Evolutionary conservation across 805 yeast species (phyloP).

Genomic region (Nakazawaea ishiwadae): DNA sequence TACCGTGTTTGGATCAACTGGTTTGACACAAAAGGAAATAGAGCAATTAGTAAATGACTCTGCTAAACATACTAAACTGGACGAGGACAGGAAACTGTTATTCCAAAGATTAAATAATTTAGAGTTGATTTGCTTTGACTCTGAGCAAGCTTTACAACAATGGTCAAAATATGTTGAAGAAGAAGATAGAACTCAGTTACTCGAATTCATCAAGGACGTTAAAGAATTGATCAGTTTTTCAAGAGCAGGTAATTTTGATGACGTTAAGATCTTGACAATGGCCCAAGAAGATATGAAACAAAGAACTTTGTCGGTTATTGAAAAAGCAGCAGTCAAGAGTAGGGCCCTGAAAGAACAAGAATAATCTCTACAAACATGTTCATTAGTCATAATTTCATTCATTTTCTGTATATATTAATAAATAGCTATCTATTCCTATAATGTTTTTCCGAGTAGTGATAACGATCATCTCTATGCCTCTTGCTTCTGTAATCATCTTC

Average conservation of each 20-base stretch:
- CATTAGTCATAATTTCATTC: too few relatives aligned
- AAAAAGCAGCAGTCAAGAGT: conserved; percentile 22
- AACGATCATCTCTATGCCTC: neutral
- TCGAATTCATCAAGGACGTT: conserved; percentile 20
- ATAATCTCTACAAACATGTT: too few relatives aligned
- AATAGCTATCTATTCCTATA: too few relatives aligned
- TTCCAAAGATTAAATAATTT: conserved; percentile 75
- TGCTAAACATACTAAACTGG: conserved; percentile 82
- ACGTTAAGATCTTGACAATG: conserved; percentile 24
- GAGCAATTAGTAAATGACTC: conserved; percentile 90
- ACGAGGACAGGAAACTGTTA: conserved; percentile 79
- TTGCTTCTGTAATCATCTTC: too few relatives aligned
- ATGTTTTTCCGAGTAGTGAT: too few relatives aligned
- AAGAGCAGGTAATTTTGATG: conserved; percentile 23
- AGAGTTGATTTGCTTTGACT: conserved; percentile 30
- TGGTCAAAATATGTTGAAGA: conserved; percentile 18
- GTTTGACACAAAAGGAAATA: conserved; percentile 84
- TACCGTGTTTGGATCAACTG: conserved; percentile 95
- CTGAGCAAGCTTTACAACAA: conserved; percentile 27
- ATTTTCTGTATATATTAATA: too few relatives aligned
- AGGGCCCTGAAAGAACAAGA: conserved; percentile 10
- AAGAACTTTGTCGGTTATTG: conserved; percentile 23
- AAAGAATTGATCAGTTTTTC: conserved; percentile 25
- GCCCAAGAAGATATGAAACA: conserved; percentile 30
- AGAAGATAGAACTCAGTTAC: conserved; percentile 15